Base-by-base conservation (phyloP, 2,329 filamentous ascomycete species). In the Aureobasidium vineae region DNA sequence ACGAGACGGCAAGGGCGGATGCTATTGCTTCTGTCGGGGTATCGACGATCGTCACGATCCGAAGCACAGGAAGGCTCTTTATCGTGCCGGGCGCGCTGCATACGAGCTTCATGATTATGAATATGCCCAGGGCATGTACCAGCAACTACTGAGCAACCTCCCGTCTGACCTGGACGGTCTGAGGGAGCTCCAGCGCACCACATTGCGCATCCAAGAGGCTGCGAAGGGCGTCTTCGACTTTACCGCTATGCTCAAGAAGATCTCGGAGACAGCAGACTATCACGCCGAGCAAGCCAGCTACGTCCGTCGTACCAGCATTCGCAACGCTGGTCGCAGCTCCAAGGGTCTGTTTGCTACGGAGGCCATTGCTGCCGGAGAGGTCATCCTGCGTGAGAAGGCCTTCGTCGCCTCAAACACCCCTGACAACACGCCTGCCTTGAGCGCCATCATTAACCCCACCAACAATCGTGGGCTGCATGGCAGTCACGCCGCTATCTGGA, bases 381-480 rank as follows among this genome's bases (percentile, higher is more conserved):
- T 61, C 10, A 23, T 61, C 10, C 4, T 61, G 2, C 49, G 57
- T 19, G 57, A 61, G 13, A 61, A 49, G 31, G 57, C 57, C 15
- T 61, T 49, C 11, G 15, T 49, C 10, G 41, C 41, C 19, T 45
- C 41, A 2, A 45, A 61, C 13, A 45, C 43, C 1, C 57, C 57
- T 19, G 13, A 49, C 1, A 21, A 45, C n/a, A 6, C 41, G 5
- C 26, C 28, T 2, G 23, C 5, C 4, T 21, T 47, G 13, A 61
- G 40, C 11, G 26, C 38, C 1, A 49, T 61, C 15, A 26, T 49
- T n/a, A 61, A 45, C 15, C 57, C 57, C 16, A 47, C 57, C 26
- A 47, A 45, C 41, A 49, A 60, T 4, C 2, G 11, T 19, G 57
- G 23, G 8, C 10, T 60, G 19, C 40, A 36, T 16, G 28, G 41